These are phyloP conservation scores for Plectosphaerella sp. DNA, from an alignment of 2,329 filamentous ascomycete species.

Conservation along the genomic window DNA sequence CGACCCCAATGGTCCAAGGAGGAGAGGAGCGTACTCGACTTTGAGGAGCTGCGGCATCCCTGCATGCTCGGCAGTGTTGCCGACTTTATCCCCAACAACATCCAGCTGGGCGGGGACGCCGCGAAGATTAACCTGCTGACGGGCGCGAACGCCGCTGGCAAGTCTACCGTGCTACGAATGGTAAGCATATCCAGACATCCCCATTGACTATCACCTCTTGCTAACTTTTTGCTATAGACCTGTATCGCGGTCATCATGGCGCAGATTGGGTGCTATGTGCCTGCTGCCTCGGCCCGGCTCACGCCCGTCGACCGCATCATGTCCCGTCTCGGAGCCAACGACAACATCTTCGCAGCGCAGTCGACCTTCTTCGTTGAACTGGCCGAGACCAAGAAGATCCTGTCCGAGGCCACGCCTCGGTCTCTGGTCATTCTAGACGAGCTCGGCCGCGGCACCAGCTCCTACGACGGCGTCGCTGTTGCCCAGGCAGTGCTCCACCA, in stretches of 20 bases:
- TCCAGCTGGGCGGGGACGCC: constrained; percentile 74
- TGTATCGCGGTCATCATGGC: constrained; percentile 97
- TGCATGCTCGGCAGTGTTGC: constrained; percentile 87
- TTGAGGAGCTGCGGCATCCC: constrained; percentile 87
- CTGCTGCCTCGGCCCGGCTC: constrained; percentile 73
- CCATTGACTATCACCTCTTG: too few relatives aligned
- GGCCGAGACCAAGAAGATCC: constrained; percentile 96
- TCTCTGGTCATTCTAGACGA: constrained; percentile 97
- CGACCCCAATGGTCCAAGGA: constrained; percentile 83
- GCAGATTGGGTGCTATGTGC: constrained; percentile 90
- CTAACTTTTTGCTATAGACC: constrained; percentile 49
- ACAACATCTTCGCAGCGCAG: constrained; percentile 98
- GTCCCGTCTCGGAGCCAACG: constrained; percentile 94
- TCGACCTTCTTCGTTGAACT: constrained; percentile 98
- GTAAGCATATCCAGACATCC: constrained; percentile 38
- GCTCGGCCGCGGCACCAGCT: constrained; percentile 88
- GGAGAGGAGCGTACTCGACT: constrained; percentile 83
- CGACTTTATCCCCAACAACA: constrained; percentile 95
- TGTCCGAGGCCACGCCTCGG: constrained; percentile 87
- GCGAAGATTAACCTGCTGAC: constrained; percentile 89
- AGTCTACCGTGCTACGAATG: constrained; percentile 95
- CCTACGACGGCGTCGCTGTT: constrained; percentile 94
- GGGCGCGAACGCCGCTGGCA: constrained; percentile 94
- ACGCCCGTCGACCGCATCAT: constrained; percentile 97
- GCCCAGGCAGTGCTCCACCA: constrained; percentile 97